Conservation (phyloP, 352 stramenopile species). For the Phytopythium vexans region DNA sequence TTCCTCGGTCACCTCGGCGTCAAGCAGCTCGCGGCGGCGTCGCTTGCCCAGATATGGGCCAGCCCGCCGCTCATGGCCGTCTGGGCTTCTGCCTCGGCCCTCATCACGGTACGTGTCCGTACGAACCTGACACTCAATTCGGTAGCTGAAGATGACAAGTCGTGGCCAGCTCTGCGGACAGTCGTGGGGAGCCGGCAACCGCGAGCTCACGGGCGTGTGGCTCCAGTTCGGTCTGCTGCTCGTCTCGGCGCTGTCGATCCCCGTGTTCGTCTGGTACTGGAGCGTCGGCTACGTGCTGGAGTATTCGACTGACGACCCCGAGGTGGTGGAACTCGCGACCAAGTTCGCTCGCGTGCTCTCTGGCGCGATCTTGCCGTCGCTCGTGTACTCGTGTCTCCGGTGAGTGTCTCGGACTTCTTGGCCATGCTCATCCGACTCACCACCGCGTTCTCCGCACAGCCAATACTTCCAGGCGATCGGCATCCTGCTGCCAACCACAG, state of each 20-base stretch:
- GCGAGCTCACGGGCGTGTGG: constrained; percentile 69
- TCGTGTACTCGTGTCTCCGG: constrained; percentile 66
- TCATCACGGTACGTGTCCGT: constrained; percentile 46
- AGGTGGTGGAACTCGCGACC: constrained; percentile 51
- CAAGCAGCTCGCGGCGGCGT: constrained; percentile 61
- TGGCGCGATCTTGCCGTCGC: constrained; percentile 51
- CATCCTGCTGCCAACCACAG: constrained; percentile 58
- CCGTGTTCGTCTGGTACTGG: constrained; percentile 73
- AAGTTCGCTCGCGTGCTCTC: constrained; percentile 62
- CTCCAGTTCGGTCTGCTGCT: constrained; percentile 65
- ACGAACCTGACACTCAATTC: background rate
- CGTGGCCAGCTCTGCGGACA: constrained; percentile 54
- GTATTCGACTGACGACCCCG: constrained; percentile 56
- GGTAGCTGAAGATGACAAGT: background rate
- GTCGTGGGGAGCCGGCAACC: constrained; percentile 63
- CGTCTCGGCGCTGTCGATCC: constrained; percentile 48
- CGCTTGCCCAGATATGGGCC: constrained; percentile 71
- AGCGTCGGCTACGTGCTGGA: constrained; percentile 53
- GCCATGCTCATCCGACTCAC: background rate
- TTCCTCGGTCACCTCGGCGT: constrained; percentile 81
- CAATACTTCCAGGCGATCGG: constrained; percentile 74
- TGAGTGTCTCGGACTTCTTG: constrained; percentile 9
- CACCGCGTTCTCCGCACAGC: constrained; percentile 10
- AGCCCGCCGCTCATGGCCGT: constrained; percentile 60
- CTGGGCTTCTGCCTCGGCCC: constrained; percentile 51